These are phyloP conservation scores for Jamesozyma piceae DNA, from an alignment of 805 yeast species.

Conservation along the genomic window DNA sequence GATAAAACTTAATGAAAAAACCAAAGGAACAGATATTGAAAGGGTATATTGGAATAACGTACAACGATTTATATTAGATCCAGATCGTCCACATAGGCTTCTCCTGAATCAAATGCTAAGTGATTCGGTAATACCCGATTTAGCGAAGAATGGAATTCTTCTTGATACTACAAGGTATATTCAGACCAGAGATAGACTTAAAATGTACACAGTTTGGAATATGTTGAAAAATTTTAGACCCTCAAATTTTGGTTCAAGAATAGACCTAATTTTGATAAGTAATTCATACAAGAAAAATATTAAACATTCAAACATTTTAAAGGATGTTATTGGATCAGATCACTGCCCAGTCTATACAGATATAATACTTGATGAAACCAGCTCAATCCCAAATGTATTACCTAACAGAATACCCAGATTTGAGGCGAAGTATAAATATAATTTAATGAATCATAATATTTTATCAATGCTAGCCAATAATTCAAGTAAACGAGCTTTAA, in stretches of 20 bases:
- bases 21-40: constrained; percentile 30
- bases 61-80: constrained; percentile 30
- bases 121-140: constrained; percentile 28
- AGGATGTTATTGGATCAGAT: constrained; percentile 74
- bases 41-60: constrained; percentile 23
- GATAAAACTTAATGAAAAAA: constrained; percentile 30
- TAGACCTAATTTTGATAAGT: constrained; percentile 63
- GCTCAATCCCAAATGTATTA: neutral
- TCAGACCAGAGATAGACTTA: constrained; percentile 45
- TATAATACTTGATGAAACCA: constrained; percentile 23
- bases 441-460: constrained; percentile 30
- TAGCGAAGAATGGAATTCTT: constrained; percentile 36
- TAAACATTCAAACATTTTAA: constrained; percentile 46
- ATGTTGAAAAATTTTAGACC: constrained; percentile 67
- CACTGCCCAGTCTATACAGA: constrained; percentile 89
- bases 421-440: constrained; percentile 46
- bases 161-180: constrained; percentile 49
- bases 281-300: constrained; percentile 28
- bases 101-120: constrained; percentile 39
- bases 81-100: constrained; percentile 34
- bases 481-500: neutral
- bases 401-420: constrained; percentile 30
- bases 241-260: constrained; percentile 77
- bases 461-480: constrained; percentile 29
- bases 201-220: constrained; percentile 90